Evolutionary conservation across 1,284 basidiomycete species (phyloP).

Genomic region (Vanrija humicola): DNA sequence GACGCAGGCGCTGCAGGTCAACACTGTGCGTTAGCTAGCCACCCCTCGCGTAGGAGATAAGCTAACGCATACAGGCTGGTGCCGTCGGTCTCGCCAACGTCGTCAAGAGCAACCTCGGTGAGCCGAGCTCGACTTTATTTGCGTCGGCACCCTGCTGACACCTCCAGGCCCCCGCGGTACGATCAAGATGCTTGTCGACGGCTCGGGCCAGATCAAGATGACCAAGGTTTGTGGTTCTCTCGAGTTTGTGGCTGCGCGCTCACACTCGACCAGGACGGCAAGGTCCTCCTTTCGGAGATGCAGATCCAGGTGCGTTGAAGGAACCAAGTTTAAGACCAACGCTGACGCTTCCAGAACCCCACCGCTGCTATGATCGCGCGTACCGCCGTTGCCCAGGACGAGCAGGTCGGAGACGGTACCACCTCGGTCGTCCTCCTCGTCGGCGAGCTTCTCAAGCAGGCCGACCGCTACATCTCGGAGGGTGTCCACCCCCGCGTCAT

Average conservation of each 20-base stretch:
- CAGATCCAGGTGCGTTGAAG: conserved; percentile 71
- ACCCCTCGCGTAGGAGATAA: too few relatives aligned
- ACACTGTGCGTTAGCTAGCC: conserved; percentile 48
- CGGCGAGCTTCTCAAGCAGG: conserved; percentile 95
- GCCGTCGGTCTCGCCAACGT: conserved; percentile 97
- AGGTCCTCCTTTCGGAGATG: conserved; percentile 98
- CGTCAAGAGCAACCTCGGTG: conserved; percentile 93
- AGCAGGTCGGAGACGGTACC: conserved; percentile 98
- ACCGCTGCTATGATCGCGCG: conserved; percentile 99
- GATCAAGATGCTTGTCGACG: conserved; percentile 99
- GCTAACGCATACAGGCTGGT: conserved; percentile 52
- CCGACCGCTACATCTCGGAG: conserved; percentile 95
- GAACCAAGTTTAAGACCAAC: background rate
- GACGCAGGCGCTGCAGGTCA: conserved; percentile 87
- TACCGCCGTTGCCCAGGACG: conserved; percentile 96
- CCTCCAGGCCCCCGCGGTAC: conserved; percentile 82
- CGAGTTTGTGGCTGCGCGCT: background rate
- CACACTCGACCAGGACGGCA: conserved; percentile 64
- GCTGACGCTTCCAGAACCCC: conserved; percentile 61
- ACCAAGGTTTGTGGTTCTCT: conserved; percentile 63
- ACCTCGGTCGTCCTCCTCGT: conserved; percentile 96
- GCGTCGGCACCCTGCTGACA: conserved; percentile 4
- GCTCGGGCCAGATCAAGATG: conserved; percentile 99
- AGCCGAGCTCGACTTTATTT: conserved; percentile 20
- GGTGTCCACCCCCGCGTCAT: conserved; percentile 98